Percentiles rank a stretch among this genome's conserved stretches.
Conservation (phyloP, 345 rosid genomes). For the Alliaria petiolata region DNA sequence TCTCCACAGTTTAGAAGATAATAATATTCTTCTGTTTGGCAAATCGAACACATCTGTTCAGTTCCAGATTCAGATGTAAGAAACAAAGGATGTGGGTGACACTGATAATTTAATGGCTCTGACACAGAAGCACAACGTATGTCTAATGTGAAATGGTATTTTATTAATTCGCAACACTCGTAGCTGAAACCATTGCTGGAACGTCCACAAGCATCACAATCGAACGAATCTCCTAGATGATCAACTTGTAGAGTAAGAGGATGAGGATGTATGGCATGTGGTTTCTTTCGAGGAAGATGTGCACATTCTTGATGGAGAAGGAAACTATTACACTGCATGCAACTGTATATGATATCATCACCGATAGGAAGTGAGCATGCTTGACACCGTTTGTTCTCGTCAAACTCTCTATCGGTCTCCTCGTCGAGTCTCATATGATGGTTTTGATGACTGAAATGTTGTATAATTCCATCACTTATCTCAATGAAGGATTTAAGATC, state of each 20-base stretch:
- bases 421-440: conserved; percentile 8
- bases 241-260: not conserved
- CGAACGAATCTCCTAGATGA: not conserved
- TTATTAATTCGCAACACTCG: too few relatives aligned
- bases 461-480: too few relatives aligned
- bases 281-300: conserved; percentile 3
- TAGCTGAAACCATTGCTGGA: not conserved
- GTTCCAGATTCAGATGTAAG: not conserved
- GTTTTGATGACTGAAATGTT: not conserved
- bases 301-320: conserved; percentile 19
- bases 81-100: not conserved
- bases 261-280: not conserved
- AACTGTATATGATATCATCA: not conserved
- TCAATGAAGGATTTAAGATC: not conserved
- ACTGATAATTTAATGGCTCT: not conserved
- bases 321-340: conserved; percentile 9
- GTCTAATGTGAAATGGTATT: too few relatives aligned
- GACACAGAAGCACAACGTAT: not conserved
- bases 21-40: not conserved
- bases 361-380: conserved; percentile 7
- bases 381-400: not conserved
- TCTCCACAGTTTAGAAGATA: not conserved
- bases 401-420: not conserved
- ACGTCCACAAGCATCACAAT: not conserved
- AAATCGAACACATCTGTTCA: not conserved